Conservation (phyloP, 345 rosid species). For the Gossypium mustelinum region DNA sequence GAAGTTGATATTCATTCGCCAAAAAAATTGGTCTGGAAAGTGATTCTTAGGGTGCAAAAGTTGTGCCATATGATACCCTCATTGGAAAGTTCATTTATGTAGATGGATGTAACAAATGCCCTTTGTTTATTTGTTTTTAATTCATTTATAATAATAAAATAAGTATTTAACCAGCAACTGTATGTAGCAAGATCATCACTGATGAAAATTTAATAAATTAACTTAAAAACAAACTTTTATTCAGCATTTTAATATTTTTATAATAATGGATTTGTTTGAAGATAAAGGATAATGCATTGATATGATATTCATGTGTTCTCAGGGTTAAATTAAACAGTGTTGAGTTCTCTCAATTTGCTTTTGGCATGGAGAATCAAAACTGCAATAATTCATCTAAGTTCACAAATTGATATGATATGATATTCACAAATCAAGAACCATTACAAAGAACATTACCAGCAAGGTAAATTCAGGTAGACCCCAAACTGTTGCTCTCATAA, state of each 20-base stretch:
- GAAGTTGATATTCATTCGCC: conserved; percentile 17
- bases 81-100: background rate
- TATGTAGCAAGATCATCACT: background rate
- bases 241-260: too few relatives aligned
- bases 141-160: background rate
- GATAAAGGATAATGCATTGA: background rate
- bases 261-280: background rate
- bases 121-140: background rate
- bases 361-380: background rate
- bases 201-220: too few relatives aligned
- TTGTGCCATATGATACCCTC: background rate
- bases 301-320: too few relatives aligned
- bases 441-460: background rate
- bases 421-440: background rate
- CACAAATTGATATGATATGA: too few relatives aligned
- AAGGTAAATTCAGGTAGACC: conserved; percentile 1
- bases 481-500: conserved; percentile 6
- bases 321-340: background rate
- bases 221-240: too few relatives aligned
- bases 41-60: background rate
- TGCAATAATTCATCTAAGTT: background rate
- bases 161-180: background rate
- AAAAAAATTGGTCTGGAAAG: background rate
- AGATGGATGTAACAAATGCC: background rate
- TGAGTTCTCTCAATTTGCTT: background rate